phyloP scores from a whole-genome alignment of 2,329 filamentous ascomycete species.

The Sporothrix luriei region DNA sequence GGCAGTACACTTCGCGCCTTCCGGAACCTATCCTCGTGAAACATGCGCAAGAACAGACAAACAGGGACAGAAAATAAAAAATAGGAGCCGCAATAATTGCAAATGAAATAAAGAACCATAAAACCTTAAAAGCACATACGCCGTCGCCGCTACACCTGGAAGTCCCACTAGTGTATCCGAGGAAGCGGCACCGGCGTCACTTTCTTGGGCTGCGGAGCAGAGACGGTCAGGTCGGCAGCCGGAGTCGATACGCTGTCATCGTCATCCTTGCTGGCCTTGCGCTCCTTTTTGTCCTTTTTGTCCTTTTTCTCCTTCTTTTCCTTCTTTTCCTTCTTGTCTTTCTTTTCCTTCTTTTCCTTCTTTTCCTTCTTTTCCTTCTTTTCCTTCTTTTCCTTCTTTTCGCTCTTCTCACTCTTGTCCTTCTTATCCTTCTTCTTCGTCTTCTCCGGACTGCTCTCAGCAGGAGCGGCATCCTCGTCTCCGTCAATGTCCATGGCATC shows the following conservation, averaged over 20 bases:
- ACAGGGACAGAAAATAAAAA: neutral
- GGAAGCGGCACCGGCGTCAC: conserved; percentile 36
- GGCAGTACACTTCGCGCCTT: conserved; percentile 11
- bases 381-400: conserved; percentile 27
- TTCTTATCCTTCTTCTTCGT: conserved; percentile 25
- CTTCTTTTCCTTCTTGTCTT: conserved; percentile 26
- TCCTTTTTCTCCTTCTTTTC: conserved; percentile 26
- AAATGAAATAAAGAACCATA: neutral
- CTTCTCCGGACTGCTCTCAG: conserved; percentile 21
- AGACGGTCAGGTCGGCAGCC: neutral
- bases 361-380: conserved; percentile 19
- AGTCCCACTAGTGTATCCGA: conserved; percentile 12
- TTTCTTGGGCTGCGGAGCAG: conserved; percentile 29
- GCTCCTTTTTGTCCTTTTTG: conserved; percentile 33
- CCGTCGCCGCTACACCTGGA: neutral
- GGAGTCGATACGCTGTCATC: conserved; percentile 6
- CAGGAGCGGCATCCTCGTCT: neutral
- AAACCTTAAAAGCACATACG: neutral
- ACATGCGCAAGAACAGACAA: neutral
- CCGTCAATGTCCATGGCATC: conserved; percentile 11
- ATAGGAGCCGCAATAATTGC: neutral
- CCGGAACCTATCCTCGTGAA: neutral
- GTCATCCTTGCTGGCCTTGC: conserved; percentile 12
- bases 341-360: conserved; percentile 26
- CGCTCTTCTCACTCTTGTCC: conserved; percentile 26